Base-by-base conservation (phyloP, 352 stramenopile species). In the Aphanomyces cochlioides region DNA sequence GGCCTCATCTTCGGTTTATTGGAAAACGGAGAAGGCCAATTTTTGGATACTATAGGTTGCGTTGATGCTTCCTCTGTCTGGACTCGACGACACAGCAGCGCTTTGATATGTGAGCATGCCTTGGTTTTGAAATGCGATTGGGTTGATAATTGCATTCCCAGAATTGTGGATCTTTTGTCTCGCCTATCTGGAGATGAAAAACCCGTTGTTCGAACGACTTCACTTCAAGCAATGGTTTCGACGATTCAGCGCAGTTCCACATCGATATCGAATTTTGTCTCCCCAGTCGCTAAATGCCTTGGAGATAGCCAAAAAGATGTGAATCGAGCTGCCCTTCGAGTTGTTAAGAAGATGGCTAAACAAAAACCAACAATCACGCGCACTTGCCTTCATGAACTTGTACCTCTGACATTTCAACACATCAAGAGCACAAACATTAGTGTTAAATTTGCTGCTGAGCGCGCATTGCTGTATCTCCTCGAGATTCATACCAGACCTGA, bases 341-440 rank as follows among this genome's bases (percentile, higher is more conserved):
- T 93, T 47, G 78, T 80, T 54, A 95, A 96, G 75, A 69, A 84
- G 6, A 66, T 89, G 54, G 81, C 83, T 4, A 93, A 95, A 77
- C 78, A 79, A 34, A 79, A 85, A n/a, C 79, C 88, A 7, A 77
- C 76, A 50, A 63, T 76, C 36, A 85, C 79, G 60, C 87, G 85
- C 7, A 72, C 67, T 15, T 78, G 93, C 59, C 45, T 93, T 34
- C 54, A 63, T 10, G 73, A 74, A 54, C 80, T 96, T 47, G 88
- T 96, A 68, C 84, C 86, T 21, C 74, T 82, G 61, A 84, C 89
- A 39, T 94, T 96, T 68, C 75, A 82, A 73, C 78, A 89, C 45
- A 92, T 96, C 76, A 95, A 95, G 80, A 90, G 88, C 78, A 88
- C 88, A 73, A 95, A 96, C 74, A 83, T 96, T 63, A 82, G 84